Base-by-base conservation (phyloP, 495 filamentous ascomycete genomes). In the Daldinia loculata region DNA sequence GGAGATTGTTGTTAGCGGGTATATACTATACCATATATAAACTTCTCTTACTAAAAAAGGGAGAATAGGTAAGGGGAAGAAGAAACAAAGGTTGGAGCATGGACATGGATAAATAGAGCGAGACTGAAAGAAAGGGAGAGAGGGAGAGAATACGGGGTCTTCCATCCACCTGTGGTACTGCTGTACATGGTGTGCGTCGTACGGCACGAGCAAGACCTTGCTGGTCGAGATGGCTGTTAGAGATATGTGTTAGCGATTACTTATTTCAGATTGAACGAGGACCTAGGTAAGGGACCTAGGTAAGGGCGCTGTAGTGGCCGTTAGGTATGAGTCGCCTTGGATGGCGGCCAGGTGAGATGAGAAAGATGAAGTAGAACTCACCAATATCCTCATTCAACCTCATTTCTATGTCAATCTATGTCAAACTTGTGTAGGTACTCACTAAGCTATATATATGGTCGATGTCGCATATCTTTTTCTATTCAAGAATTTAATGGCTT, bases 131-230 rank as follows among this genome's bases (percentile, higher is more conserved):
- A 45, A 43, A 41, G 36, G 32, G 26, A 65, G 27, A 26, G 65
- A 41, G 36, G 32, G 26, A 65, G 27, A 26, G 65, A 76, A 59
- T 81, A 95, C 93, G 63, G 89, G 85, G 72, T 95, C 90, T 84
- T 95, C 84, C 93, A 97, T 97, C 94, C 94, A 97, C 74, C 87
- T 80, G 70, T 97, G 92, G 71, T 97, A 97, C 2, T 83, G 89
- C 8, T 84, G 84, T 36, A 97, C 94, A 81, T 97, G 94, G 79
- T 88, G 89, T 61, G 81, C 79, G 38, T 91, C 92, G 75, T 97
- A 97, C 6, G 94, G 94, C 43, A 97, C 93, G 32, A 97, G 84
- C 19, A 95, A 84, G 50, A 91, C 80, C 43, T 81, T 82, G 0
- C 85, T 78, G 2, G 90, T 91, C 6, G 87, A 88, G 57, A 96